These are phyloP conservation scores for Trichophyton schoenleinii DNA, from an alignment of 2,329 filamentous ascomycete species.

Conservation along the genomic window DNA sequence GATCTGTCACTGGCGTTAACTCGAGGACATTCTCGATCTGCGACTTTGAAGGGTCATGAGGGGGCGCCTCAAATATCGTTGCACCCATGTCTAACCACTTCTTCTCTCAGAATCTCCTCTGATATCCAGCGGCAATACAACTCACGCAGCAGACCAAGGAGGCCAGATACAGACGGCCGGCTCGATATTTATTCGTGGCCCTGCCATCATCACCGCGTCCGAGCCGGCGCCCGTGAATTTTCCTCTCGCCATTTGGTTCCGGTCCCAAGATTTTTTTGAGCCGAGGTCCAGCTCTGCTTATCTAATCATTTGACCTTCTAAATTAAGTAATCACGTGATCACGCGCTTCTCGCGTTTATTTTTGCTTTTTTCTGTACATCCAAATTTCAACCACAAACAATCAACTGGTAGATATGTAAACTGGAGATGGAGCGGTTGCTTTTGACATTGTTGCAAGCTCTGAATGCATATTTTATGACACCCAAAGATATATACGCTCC, in stretches of 20 bases:
- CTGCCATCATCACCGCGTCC: not conserved
- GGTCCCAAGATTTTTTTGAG: not conserved
- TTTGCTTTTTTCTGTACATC: not conserved
- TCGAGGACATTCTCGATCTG: conserved; percentile 84
- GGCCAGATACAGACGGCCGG: not conserved
- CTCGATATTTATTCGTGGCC: not conserved
- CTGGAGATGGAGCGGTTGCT: too few relatives aligned
- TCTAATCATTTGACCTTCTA: not conserved
- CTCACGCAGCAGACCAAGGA: not conserved
- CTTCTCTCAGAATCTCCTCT: not conserved
- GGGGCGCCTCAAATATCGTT: conserved; percentile 64
- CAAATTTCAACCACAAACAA: not conserved
- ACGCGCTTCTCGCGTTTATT: not conserved
- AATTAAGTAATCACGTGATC: not conserved
- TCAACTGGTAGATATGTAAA: not conserved
- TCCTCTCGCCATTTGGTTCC: not conserved
- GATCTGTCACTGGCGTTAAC: conserved; percentile 55
- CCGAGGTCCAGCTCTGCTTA: not conserved
- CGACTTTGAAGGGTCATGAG: conserved; percentile 57
- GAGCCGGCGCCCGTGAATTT: not conserved
- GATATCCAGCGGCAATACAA: not conserved
- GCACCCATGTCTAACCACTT: conserved; percentile 15
- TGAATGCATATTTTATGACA: too few relatives aligned
- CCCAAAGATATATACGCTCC: too few relatives aligned
- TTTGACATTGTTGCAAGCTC: too few relatives aligned